Evolutionary conservation across 2,329 filamentous ascomycete genomes (phyloP).

Genomic region (Paecilomyces fulvus): DNA sequence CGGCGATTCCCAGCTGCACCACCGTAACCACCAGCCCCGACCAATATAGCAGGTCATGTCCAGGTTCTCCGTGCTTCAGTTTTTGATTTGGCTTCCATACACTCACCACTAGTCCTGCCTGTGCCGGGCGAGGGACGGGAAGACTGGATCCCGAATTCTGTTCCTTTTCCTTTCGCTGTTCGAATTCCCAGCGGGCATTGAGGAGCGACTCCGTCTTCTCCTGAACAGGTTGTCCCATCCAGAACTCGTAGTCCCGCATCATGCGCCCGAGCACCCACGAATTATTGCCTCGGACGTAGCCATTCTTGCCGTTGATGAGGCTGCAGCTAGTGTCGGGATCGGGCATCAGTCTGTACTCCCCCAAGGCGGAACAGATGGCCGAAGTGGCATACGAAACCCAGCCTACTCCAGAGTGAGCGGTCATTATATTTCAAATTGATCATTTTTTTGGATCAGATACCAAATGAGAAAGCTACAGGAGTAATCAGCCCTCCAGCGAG

Average conservation of each 20-base stretch:
- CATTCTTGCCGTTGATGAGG: conserved; percentile 29
- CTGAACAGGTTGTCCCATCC: conserved; percentile 11
- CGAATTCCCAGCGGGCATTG: conserved; percentile 6
- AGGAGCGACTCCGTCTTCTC: conserved; percentile 8
- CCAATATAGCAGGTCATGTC: conserved; percentile 17
- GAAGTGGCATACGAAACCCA: conserved; percentile 31
- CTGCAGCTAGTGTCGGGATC: conserved; percentile 19
- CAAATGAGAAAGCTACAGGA: conserved; percentile 32
- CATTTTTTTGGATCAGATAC: conserved; percentile 5
- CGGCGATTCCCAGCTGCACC: conserved; percentile 24
- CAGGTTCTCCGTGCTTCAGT: conserved; percentile 3
- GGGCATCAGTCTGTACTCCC: conserved; percentile 29
- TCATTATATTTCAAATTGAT: neutral
- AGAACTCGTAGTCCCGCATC: conserved; percentile 33
- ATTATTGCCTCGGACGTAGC: conserved; percentile 31
- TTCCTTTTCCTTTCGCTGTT: conserved; percentile 5
- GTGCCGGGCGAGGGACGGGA: conserved; percentile 7
- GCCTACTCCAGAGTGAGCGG: neutral
- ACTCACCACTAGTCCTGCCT: conserved; percentile 18
- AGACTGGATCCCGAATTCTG: neutral
- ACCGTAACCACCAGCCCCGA: conserved; percentile 13
- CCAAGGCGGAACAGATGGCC: conserved; percentile 20
- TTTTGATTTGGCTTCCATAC: conserved; percentile 13
- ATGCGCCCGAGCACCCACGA: conserved; percentile 39
- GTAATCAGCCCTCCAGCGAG: conserved; percentile 16